Percentiles rank a stretch among this genome's conserved stretches.
These are phyloP conservation scores for Trifolium dubium DNA, from an alignment of 306 rosid species.

Conservation along the genomic window DNA sequence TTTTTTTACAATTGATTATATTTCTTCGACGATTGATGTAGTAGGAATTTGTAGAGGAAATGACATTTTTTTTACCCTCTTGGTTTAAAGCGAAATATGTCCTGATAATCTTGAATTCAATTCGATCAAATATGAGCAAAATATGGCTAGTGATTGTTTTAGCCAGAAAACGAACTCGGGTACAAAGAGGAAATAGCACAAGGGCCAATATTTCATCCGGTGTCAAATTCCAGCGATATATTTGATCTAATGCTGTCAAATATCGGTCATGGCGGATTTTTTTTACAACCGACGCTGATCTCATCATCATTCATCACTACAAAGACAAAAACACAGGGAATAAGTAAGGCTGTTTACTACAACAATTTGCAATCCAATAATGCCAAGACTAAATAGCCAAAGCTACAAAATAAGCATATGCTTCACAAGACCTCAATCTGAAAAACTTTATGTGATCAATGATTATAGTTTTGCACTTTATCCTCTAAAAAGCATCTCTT, in stretches of 20 bases:
- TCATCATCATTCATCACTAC: background rate
- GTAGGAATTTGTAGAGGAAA: no score
- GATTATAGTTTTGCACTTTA: conserved; percentile 4
- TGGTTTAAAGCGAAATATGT: background rate
- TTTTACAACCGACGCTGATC: background rate
- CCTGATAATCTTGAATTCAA: background rate
- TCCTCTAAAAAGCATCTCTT: background rate
- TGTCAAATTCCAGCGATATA: background rate
- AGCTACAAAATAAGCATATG: background rate
- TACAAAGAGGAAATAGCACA: background rate
- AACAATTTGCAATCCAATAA: no score
- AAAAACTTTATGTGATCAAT: no score
- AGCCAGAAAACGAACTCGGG: background rate
- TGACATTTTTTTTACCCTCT: background rate
- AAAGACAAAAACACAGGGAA: background rate
- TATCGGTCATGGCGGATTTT: no score
- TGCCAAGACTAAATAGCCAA: no score
- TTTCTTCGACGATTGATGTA: no score
- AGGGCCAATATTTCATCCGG: background rate
- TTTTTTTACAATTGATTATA: no score
- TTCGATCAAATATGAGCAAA: background rate
- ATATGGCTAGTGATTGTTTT: background rate
- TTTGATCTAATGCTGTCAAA: no score
- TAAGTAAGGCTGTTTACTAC: background rate
- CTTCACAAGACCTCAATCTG: background rate